These are phyloP conservation scores for Nigrospora sphaerica DNA, from an alignment of 2,329 filamentous ascomycete genomes.

Conservation along the genomic window DNA sequence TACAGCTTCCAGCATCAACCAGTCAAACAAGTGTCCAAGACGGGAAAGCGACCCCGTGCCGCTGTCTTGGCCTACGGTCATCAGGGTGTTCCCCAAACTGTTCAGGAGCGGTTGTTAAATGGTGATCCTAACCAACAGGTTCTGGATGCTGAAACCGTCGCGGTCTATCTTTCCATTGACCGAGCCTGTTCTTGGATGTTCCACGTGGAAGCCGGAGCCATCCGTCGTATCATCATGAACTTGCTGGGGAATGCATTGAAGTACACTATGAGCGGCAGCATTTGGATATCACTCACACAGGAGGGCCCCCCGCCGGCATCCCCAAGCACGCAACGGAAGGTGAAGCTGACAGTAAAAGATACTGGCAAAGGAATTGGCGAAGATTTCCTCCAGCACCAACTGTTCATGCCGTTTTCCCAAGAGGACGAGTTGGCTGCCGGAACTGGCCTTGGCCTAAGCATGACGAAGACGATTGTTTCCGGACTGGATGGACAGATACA, in stretches of 20 bases:
- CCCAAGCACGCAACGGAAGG: not conserved
- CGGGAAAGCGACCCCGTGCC: too few relatives aligned
- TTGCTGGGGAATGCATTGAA: slow-evolving; percentile 55
- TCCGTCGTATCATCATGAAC: slow-evolving; percentile 51
- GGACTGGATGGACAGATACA: not conserved
- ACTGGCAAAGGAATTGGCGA: slow-evolving; percentile 55
- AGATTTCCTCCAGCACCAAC: slow-evolving; percentile 47
- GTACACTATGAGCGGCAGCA: slow-evolving; percentile 35
- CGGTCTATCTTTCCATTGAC: slow-evolving; percentile 42
- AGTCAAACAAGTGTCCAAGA: too few relatives aligned
- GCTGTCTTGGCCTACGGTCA: too few relatives aligned
- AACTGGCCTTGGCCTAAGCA: slow-evolving; percentile 52
- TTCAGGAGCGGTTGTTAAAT: too few relatives aligned
- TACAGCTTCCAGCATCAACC: slow-evolving; percentile 10
- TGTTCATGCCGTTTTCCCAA: slow-evolving; percentile 54
- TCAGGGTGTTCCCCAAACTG: too few relatives aligned
- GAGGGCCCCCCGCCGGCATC: not conserved
- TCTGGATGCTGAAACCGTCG: slow-evolving; percentile 14
- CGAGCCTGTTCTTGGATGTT: slow-evolving; percentile 42
- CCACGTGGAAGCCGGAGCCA: slow-evolving; percentile 41
- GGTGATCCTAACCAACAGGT: too few relatives aligned
- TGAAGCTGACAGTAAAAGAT: slow-evolving; percentile 37
- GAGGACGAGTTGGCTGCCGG: slow-evolving; percentile 51
- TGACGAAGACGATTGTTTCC: slow-evolving; percentile 35
- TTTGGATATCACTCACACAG: slow-evolving; percentile 11